Evolutionary conservation across 2,329 filamentous ascomycete genomes (phyloP).

Genomic region (Conoideocrella luteorostrata): DNA sequence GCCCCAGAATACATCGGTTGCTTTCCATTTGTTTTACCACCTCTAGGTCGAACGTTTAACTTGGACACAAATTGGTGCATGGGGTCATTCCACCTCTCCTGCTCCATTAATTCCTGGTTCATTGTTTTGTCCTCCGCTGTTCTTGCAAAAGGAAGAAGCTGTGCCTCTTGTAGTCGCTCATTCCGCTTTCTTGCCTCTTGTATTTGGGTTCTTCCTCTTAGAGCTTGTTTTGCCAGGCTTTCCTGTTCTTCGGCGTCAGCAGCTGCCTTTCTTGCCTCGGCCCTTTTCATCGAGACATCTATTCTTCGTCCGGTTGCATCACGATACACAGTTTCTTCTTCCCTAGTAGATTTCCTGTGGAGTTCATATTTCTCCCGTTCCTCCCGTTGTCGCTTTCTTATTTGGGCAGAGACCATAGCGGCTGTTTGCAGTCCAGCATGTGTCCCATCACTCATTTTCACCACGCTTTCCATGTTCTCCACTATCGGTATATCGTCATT

Average conservation of each 20-base stretch:
- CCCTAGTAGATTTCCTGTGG: slow-evolving; percentile 36
- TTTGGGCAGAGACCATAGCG: slow-evolving; percentile 64
- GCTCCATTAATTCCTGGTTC: slow-evolving; percentile 73
- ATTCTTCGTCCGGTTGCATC: slow-evolving; percentile 93
- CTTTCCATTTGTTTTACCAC: slow-evolving; percentile 31
- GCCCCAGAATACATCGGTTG: slow-evolving; percentile 68
- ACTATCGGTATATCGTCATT: slow-evolving; percentile 45
- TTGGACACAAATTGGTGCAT: slow-evolving; percentile 70
- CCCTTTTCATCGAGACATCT: slow-evolving; percentile 84
- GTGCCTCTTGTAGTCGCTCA: slow-evolving; percentile 71
- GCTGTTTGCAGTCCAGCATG: slow-evolving; percentile 83
- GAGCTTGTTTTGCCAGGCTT: slow-evolving; percentile 58
- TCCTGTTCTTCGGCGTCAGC: slow-evolving; percentile 68
- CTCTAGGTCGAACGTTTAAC: slow-evolving; percentile 33
- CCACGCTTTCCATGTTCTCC: slow-evolving; percentile 39
- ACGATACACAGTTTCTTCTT: slow-evolving; percentile 84
- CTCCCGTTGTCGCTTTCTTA: slow-evolving; percentile 59
- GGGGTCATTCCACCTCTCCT: slow-evolving; percentile 87
- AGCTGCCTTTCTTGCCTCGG: slow-evolving; percentile 65
- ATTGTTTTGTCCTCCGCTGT: slow-evolving; percentile 78
- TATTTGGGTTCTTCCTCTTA: slow-evolving; percentile 81
- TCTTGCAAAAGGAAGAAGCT: slow-evolving; percentile 72
- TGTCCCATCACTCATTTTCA: slow-evolving; percentile 80
- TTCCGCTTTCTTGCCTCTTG: slow-evolving; percentile 57
- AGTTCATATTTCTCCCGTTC: slow-evolving; percentile 49